phyloP scores from a whole-genome alignment of 2,329 filamentous ascomycete species.

The Aspergillus neotritici region DNA sequence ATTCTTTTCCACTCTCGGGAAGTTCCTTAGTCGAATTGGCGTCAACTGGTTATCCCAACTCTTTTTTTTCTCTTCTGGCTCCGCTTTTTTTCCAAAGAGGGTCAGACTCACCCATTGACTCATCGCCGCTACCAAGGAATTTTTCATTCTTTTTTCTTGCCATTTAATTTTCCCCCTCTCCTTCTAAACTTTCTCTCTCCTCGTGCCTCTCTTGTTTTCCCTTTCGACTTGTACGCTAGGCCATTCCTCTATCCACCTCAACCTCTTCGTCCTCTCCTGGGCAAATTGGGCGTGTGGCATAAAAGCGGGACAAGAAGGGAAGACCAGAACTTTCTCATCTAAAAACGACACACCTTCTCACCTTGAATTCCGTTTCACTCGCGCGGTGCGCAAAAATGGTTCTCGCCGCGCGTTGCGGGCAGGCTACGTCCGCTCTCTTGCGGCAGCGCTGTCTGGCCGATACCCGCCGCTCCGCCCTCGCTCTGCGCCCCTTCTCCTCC shows the following conservation, averaged over 20 bases:
- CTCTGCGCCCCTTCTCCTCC: slow-evolving; percentile 36
- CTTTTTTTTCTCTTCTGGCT: slow-evolving; percentile 7
- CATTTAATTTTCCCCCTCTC: slow-evolving; percentile 11
- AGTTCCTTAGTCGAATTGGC: slow-evolving; percentile 1
- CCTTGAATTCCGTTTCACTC: slow-evolving; percentile 11
- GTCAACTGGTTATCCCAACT: slow-evolving; percentile 9
- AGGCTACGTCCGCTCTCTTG: slow-evolving; percentile 37
- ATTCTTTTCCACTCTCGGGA: slow-evolving; percentile 10
- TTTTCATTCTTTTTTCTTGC: slow-evolving; percentile 6
- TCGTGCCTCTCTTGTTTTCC: background rate
- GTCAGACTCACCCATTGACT: slow-evolving; percentile 21
- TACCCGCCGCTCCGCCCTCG: slow-evolving; percentile 30
- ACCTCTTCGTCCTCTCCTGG: slow-evolving; percentile 12
- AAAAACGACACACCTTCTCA: slow-evolving; percentile 4
- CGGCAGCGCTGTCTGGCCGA: slow-evolving; percentile 39
- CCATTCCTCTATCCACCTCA: slow-evolving; percentile 4
- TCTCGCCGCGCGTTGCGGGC: slow-evolving; percentile 43
- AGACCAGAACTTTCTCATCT: slow-evolving; percentile 4
- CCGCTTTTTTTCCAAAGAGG: background rate
- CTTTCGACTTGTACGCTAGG: slow-evolving; percentile 9
- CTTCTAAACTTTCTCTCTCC: slow-evolving; percentile 8
- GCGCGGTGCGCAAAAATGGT: slow-evolving; percentile 38
- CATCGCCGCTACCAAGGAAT: slow-evolving; percentile 17
- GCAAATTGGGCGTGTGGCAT: slow-evolving; percentile 16
- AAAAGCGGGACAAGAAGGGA: slow-evolving; percentile 19